Evolutionary conservation across 2,329 filamentous ascomycete species (phyloP), one percentile per base, ranked within the genome.

Genomic region (Magnaporthales sp.): DNA sequence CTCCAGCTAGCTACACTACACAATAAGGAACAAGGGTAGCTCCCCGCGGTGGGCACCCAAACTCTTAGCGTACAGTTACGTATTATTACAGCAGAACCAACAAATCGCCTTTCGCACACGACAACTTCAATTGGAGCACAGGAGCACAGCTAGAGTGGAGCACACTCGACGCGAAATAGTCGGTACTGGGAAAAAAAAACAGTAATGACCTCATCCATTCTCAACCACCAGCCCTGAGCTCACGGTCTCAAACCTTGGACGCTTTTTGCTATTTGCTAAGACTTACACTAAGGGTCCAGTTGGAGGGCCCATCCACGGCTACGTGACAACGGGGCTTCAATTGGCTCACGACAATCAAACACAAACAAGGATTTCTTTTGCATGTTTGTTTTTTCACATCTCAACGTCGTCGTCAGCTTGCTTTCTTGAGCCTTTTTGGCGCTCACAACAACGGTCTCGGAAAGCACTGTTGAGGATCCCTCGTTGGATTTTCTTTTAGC

Each of bases 121-220:
- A 5, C 54, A 58, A 51, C 11, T 7, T 38, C n/a, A n/a, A 46
- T 7, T 13, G 15, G n/a, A 46, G 38, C 15, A 46, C 19, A 46
- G 38, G 38, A 46, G 38, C 38, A 46, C 15, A 46, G 24, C 54
- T 26, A 58, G n/a, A 58, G 54, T 58, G 54, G 54, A 58, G 54
- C 54, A 58, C 24, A 26, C 38, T 46, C 54, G 54, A 24, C 54
- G 54, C 54, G 54, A 58, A 58, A 58, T 22, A 58, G 24, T 58
- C 54, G n/a, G 24, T 58, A 22, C 24, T 58, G 54, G n/a, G n/a
- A 58, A 56, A 56, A 58, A 58, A 58, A 26, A 5, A 11, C 54
- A 26, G n/a, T 58, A 26, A 58, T 58, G 54, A 58, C 54, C 54
- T 58, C 54, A 58, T 58, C 54, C 54, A 58, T 58, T 58, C 54